Percentiles rank a stretch among this genome's conserved stretches.
Evolutionary conservation across 2,329 filamentous ascomycete genomes (phyloP).

Genomic region (Sclerotinia glacialis): DNA sequence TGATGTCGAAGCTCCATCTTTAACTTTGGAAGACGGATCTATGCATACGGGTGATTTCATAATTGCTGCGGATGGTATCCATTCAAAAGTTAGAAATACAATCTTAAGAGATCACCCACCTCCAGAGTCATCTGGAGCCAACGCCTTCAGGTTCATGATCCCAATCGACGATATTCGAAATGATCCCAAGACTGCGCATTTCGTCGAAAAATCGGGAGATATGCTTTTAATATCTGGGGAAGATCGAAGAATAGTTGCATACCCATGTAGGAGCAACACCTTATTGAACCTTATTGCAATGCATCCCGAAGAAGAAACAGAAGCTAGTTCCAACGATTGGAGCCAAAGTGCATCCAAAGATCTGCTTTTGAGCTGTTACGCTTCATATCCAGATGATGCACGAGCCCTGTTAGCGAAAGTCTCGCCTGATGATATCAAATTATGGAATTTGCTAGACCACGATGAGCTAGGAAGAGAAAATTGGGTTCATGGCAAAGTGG

Average conservation of each 20-base stretch:
- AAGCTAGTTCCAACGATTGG: constrained; percentile 44
- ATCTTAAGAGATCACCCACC: not conserved
- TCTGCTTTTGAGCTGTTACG: constrained; percentile 42
- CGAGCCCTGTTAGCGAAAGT: constrained; percentile 45
- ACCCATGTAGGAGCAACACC: constrained; percentile 47
- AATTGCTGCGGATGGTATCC: constrained; percentile 55
- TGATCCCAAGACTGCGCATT: constrained; percentile 41
- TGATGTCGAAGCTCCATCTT: constrained; percentile 42
- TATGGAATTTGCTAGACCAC: constrained; percentile 59
- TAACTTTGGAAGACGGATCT: constrained; percentile 48
- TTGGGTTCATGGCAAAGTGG: constrained; percentile 55
- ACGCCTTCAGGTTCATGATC: constrained; percentile 35
- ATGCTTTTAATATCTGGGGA: constrained; percentile 44
- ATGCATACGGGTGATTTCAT: constrained; percentile 49
- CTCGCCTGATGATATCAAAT: constrained; percentile 47
- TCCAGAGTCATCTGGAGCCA: constrained; percentile 25
- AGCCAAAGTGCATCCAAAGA: constrained; percentile 42
- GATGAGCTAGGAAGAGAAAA: constrained; percentile 24
- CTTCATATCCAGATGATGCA: constrained; percentile 46
- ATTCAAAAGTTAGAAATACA: constrained; percentile 13
- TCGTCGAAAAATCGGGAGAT: constrained; percentile 38
- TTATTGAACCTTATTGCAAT: constrained; percentile 52
- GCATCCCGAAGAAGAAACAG: constrained; percentile 48
- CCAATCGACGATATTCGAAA: constrained; percentile 31
- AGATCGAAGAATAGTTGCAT: constrained; percentile 48